A percentile compares a stretch with the other conserved stretches of the same genome.
Conservation (phyloP, 1,284 basidiomycete species). For the Leccinum pallidistipes region DNA sequence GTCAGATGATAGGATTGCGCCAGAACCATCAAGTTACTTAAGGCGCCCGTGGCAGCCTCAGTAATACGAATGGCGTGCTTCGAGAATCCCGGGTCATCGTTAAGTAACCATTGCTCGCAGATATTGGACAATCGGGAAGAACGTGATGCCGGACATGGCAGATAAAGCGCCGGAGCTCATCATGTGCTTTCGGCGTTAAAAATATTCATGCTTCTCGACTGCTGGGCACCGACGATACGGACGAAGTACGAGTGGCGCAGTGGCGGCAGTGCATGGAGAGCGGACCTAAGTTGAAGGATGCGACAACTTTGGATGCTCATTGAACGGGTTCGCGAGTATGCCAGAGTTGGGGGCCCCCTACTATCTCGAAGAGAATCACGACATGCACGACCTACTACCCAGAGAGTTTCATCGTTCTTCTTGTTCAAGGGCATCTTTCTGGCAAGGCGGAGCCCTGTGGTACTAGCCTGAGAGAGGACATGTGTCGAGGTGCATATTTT, state of each 20-base stretch:
- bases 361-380: too few species aligned
- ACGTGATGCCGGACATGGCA: not conserved
- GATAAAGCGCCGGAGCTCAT: not conserved
- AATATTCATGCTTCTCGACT: not conserved
- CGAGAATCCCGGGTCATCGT: not conserved
- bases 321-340: too few species aligned
- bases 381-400: too few species aligned
- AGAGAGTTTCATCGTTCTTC: too few species aligned
- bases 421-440: too few species aligned
- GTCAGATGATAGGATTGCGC: not conserved
- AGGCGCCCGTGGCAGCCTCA: not conserved
- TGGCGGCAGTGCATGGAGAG: not conserved
- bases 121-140: not conserved
- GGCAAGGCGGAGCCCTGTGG: too few species aligned
- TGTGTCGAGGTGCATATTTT: too few species aligned
- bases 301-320: not conserved
- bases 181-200: not conserved
- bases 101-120: not conserved
- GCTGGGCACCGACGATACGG: not conserved
- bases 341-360: too few species aligned
- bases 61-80: not conserved
- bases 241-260: not conserved
- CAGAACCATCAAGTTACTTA: not conserved
- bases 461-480: too few species aligned
- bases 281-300: not conserved